These are phyloP conservation scores for Camelina laxa DNA, from an alignment of 345 rosid species.

Conservation along the genomic window DNA sequence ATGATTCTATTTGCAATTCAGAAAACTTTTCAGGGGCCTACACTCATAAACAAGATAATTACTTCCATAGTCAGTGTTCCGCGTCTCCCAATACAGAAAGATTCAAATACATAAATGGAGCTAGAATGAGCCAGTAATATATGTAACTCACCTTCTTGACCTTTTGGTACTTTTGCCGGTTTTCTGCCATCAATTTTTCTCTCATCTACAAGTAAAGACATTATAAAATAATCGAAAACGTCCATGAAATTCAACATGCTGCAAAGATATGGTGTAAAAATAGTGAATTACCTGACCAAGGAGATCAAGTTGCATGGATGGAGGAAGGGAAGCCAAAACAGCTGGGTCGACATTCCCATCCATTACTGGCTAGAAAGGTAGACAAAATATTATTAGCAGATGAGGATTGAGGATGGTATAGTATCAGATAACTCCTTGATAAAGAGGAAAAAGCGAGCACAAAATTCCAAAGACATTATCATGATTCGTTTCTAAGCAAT, in stretches of 20 bases:
- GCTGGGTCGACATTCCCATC: constrained; percentile 77
- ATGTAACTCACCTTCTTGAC: constrained; percentile 76
- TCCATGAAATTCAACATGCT: constrained; percentile 31
- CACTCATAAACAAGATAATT: constrained; percentile 27
- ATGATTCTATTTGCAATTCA: constrained; percentile 91
- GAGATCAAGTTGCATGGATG: constrained; percentile 92
- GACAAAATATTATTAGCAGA: constrained; percentile 29
- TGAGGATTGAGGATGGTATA: constrained; percentile 23
- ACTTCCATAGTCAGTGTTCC: constrained; percentile 25
- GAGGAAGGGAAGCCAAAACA: constrained; percentile 87
- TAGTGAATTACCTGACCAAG: constrained; percentile 74
- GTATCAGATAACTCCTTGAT: constrained; percentile 4
- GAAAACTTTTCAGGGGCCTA: constrained; percentile 93
- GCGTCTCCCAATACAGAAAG: not conserved
- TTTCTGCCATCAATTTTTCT: constrained; percentile 95
- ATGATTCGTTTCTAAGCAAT: not conserved
- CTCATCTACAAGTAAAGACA: constrained; percentile 67
- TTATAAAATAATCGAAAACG: constrained; percentile 18
- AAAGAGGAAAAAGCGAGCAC: constrained; percentile 1
- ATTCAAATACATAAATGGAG: constrained; percentile 20
- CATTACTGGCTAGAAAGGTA: constrained; percentile 51
- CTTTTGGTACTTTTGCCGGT: constrained; percentile 92
- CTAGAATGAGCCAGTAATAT: constrained; percentile 16
- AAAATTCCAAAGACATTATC: constrained; percentile 11
- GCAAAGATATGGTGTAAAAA: constrained; percentile 20